Base-by-base conservation (phyloP, 208 protist species). In the Crithidia expoeki region DNA sequence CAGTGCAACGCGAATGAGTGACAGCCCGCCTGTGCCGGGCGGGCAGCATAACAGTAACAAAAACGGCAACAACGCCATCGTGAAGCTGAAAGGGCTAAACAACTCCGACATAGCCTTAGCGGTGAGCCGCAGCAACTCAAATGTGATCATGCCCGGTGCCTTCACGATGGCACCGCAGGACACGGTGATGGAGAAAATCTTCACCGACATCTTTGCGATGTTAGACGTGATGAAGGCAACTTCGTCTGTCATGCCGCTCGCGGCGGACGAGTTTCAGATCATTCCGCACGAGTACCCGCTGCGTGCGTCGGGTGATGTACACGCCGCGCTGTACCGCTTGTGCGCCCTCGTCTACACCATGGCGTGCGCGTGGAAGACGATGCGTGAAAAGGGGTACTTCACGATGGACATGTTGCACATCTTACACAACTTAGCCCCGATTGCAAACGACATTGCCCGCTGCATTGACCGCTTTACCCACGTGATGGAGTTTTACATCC, bases 301-400 rank as follows among this genome's bases (percentile, higher is more conserved):
- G 36, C 80, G 79, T 1, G 85, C 88, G 19, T 81, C 76, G n/a
- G 79, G 83, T 17, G 81, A 86, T 46, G 59, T 94, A 2, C 80
- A 91, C 69, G 77, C 82, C 27, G 81, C 88, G 0, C 80, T 94
- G 49, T 88, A 88, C 62, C 88, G 83, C 23, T 73, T 87, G 40
- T 90, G 84, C 60, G 73, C 76, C 21, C 74, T 94, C 27, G 66
- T 94, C 38, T 90, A 90, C 65, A 87, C 74, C 0, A 94, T 94
- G 85, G 62, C 83, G 21, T 90, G 88, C 51, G 73, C 83, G 36
- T 94, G 88, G 85, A 88, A 90, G 77, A 69, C 81, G 34, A 90
- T 94, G 88, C 76, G 85, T 1, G 88, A 89, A 30, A 90, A 90
- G 57, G 82, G 79, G 23, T 94, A 94, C 67, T 94, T 94, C 46